phyloP scores from a whole-genome alignment of 1,139 yeast species.

The Geotrichum europaeum region DNA sequence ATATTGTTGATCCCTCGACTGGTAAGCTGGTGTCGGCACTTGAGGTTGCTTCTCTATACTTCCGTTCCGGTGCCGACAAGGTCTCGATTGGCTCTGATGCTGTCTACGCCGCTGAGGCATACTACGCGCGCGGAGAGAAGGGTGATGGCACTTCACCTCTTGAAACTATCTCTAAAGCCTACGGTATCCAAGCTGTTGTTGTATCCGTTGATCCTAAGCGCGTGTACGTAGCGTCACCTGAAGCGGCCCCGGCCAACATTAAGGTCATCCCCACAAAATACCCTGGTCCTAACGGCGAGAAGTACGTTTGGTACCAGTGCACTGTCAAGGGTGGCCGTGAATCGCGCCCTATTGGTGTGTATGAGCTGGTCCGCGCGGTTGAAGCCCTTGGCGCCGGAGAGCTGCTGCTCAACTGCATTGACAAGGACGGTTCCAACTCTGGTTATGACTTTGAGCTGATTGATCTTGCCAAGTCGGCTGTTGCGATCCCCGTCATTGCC shows the following conservation, averaged over 20 bases:
- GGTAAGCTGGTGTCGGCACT: slow-evolving; percentile 74
- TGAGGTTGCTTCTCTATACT: slow-evolving; percentile 83
- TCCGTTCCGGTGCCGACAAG: slow-evolving; percentile 95
- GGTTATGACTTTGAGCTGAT: slow-evolving; percentile 88
- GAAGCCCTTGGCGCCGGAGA: slow-evolving; percentile 97
- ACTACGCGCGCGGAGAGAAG: slow-evolving; percentile 49
- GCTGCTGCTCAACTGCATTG: slow-evolving; percentile 83
- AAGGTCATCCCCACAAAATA: slow-evolving; percentile 38
- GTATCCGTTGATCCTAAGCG: slow-evolving; percentile 95
- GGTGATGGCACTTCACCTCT: slow-evolving; percentile 78
- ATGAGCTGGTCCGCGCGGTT: slow-evolving; percentile 80
- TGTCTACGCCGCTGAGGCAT: slow-evolving; percentile 80
- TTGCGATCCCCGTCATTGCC: slow-evolving; percentile 87
- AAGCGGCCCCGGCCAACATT: slow-evolving; percentile 53
- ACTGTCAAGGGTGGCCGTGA: slow-evolving; percentile 96
- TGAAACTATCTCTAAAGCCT: slow-evolving; percentile 83
- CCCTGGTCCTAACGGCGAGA: slow-evolving; percentile 80
- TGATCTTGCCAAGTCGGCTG: slow-evolving; percentile 66
- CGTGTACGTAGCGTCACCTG: slow-evolving; percentile 59
- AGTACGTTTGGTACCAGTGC: slow-evolving; percentile 87
- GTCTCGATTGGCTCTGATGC: slow-evolving; percentile 98
- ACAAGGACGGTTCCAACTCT: slow-evolving; percentile 89
- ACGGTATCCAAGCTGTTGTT: slow-evolving; percentile 95
- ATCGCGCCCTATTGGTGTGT: slow-evolving; percentile 81
- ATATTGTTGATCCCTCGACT: slow-evolving; percentile 69